A percentile compares a stretch with the other conserved stretches of the same genome.
Evolutionary conservation across 2,329 filamentous ascomycete species (phyloP).

Genomic region (Anisogramma anomala): DNA sequence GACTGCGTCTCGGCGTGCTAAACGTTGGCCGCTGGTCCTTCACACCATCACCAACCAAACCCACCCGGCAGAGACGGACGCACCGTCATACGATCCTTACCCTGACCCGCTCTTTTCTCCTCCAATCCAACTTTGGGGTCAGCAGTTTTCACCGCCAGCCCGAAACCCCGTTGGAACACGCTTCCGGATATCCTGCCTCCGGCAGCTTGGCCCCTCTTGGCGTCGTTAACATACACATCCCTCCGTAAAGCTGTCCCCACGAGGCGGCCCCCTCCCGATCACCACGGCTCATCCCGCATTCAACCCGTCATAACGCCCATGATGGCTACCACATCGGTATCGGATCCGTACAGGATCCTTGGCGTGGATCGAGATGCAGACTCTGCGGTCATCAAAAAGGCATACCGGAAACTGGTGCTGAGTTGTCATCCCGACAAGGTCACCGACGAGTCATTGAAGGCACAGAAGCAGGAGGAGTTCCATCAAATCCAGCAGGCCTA

Average conservation of each 20-base stretch:
- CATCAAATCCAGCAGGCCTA: slow-evolving; percentile 89
- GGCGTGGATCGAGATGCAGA: slow-evolving; percentile 64
- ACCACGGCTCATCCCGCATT: slow-evolving; percentile 3
- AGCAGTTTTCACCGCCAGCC: slow-evolving; percentile 6
- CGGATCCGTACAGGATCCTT: slow-evolving; percentile 71
- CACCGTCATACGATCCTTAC: slow-evolving; percentile 14
- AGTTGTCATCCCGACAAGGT: slow-evolving; percentile 90
- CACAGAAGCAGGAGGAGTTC: slow-evolving; percentile 73
- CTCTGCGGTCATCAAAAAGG: slow-evolving; percentile 59
- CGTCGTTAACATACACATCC: slow-evolving; percentile 4
- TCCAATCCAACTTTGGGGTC: slow-evolving; percentile 9
- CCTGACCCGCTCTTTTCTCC: slow-evolving; percentile 7
- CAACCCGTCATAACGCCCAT: slow-evolving; percentile 16
- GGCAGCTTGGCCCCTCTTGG: too few species aligned
- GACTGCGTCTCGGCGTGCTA: slow-evolving; percentile 6
- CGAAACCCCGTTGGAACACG: slow-evolving; percentile 4
- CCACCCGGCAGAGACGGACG: slow-evolving; percentile 4
- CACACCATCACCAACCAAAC: neutral
- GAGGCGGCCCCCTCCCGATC: slow-evolving; percentile 9
- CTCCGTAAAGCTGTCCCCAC: slow-evolving; percentile 9
- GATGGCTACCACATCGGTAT: slow-evolving; percentile 39
- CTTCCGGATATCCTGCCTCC: too few species aligned
- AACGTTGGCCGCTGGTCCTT: slow-evolving; percentile 5
- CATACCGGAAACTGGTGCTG: slow-evolving; percentile 75
- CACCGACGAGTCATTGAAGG: slow-evolving; percentile 63